Percentiles rank a stretch among this genome's conserved stretches.
These are phyloP conservation scores for Pinus tabuliformis DNA, from an alignment of 75 land plant species.

Conservation along the genomic window DNA sequence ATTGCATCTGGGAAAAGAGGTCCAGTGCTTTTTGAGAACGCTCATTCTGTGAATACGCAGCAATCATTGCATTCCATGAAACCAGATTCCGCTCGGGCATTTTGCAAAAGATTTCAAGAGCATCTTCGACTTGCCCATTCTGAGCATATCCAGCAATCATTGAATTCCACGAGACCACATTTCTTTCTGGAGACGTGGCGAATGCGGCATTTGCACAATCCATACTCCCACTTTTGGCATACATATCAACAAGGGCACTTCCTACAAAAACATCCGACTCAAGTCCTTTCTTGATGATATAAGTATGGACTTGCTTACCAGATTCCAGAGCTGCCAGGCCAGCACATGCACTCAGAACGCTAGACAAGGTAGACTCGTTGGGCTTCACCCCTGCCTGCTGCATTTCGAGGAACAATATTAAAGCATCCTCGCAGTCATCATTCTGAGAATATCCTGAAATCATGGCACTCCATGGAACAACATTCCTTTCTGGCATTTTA, in stretches of 20 bases:
- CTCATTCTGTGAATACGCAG: constrained; percentile 19
- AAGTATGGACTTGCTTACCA: neutral
- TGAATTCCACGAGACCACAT: constrained; percentile 43
- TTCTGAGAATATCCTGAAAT: constrained; percentile 16
- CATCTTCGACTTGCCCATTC: constrained; percentile 22
- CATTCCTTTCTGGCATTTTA: constrained; percentile 10
- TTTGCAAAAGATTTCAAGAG: constrained; percentile 25
- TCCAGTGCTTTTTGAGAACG: constrained; percentile 21
- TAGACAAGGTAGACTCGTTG: neutral
- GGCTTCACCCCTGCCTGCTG: constrained; percentile 12
- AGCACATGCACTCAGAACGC: constrained; percentile 10
- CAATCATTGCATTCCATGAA: constrained; percentile 55
- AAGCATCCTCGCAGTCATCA: constrained; percentile 7
- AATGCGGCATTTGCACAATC: constrained; percentile 9
- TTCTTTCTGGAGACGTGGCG: neutral
- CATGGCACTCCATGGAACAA: constrained; percentile 18
- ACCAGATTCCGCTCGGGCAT: constrained; percentile 37
- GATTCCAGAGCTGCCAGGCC: neutral
- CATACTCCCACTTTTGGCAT: constrained; percentile 4
- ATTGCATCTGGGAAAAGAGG: constrained; percentile 42
- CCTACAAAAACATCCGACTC: neutral
- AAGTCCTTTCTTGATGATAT: constrained; percentile 1
- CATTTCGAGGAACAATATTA: constrained; percentile 12
- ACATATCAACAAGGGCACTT: constrained; percentile 10
- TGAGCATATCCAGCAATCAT: constrained; percentile 58